These are phyloP conservation scores for Saccharata proteae DNA, from an alignment of 2,329 filamentous ascomycete genomes.

Conservation along the genomic window DNA sequence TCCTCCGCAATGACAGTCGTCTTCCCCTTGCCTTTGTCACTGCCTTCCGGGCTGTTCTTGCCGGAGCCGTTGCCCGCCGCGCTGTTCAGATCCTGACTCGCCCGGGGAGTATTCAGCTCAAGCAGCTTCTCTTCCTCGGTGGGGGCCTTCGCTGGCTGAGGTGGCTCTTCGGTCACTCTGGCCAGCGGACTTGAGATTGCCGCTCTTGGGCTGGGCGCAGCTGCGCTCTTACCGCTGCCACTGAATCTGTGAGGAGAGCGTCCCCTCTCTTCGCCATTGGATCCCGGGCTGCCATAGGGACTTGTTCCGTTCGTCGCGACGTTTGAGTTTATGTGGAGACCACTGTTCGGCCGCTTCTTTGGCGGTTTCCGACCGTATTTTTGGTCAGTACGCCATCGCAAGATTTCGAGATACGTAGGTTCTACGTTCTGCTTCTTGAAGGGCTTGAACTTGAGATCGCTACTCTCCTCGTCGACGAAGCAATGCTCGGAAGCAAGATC, in stretches of 20 bases:
- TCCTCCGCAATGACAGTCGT: slow-evolving; percentile 19
- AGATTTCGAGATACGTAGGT: slow-evolving; percentile 84
- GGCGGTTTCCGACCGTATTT: slow-evolving; percentile 62
- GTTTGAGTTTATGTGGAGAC: slow-evolving; percentile 42
- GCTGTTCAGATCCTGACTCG: slow-evolving; percentile 24
- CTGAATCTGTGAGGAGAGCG: slow-evolving; percentile 57
- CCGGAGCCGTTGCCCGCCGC: slow-evolving; percentile 12
- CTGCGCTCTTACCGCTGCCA: slow-evolving; percentile 46
- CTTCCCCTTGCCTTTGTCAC: slow-evolving; percentile 15
- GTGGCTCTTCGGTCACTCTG: slow-evolving; percentile 58
- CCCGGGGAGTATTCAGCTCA: slow-evolving; percentile 28
- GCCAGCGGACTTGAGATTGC: slow-evolving; percentile 62
- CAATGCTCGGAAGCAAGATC: slow-evolving; percentile 84
- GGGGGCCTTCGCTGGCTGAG: slow-evolving; percentile 25
- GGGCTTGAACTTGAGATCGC: slow-evolving; percentile 82
- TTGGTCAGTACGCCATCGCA: slow-evolving; percentile 91
- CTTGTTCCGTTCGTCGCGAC: slow-evolving; percentile 33
- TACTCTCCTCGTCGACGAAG: slow-evolving; percentile 81
- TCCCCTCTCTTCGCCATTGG: slow-evolving; percentile 47
- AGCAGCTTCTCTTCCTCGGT: slow-evolving; percentile 31
- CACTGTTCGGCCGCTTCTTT: slow-evolving; percentile 33
- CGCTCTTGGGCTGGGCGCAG: slow-evolving; percentile 42
- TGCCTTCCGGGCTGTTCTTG: slow-evolving; percentile 24
- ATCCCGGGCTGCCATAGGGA: slow-evolving; percentile 55
- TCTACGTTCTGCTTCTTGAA: slow-evolving; percentile 75